Percentiles rank a stretch among this genome's conserved stretches.
Evolutionary conservation across 2,329 filamentous ascomycete species (phyloP).

Genomic region (Emmonsiellopsis sp.): DNA sequence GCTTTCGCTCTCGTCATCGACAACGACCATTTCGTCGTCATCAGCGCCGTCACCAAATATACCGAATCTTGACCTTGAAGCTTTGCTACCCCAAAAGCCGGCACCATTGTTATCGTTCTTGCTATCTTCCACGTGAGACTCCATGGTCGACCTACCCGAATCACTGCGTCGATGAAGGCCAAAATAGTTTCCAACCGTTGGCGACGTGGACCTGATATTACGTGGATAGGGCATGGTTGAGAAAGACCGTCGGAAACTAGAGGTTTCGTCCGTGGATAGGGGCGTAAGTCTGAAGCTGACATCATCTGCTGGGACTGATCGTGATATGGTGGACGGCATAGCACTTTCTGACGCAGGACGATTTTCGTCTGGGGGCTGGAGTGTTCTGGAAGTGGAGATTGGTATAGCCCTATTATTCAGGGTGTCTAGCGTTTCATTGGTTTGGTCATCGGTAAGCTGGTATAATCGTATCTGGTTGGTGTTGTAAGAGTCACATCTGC

Average conservation of each 20-base stretch:
- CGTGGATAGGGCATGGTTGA: conserved; percentile 26
- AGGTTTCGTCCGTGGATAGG: conserved; percentile 13
- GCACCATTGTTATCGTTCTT: conserved; percentile 34
- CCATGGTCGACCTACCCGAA: conserved; percentile 14
- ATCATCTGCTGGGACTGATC: conserved; percentile 15
- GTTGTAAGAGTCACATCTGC: conserved; percentile 38
- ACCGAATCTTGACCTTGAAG: conserved; percentile 30
- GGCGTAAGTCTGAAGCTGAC: conserved; percentile 12
- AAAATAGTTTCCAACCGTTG: conserved; percentile 37
- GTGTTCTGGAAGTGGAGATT: conserved; percentile 16
- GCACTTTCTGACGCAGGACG: conserved; percentile 13
- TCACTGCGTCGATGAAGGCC: conserved; percentile 29
- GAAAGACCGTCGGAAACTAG: conserved; percentile 17
- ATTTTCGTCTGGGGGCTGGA: conserved; percentile 20
- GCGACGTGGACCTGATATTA: conserved; percentile 29
- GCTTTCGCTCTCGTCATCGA: conserved; percentile 27
- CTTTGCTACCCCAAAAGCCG: conserved; percentile 46
- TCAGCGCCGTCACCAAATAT: conserved; percentile 23
- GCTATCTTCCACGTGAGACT: neutral
- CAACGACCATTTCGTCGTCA: conserved; percentile 15
- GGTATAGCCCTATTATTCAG: conserved; percentile 2
- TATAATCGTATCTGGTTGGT: conserved; percentile 34
- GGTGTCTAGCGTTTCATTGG: conserved; percentile 5
- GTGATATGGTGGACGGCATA: conserved; percentile 20
- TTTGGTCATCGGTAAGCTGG: conserved; percentile 16